phyloP scores from a whole-genome alignment of 257 asterid species.

The Ophiorrhiza pumila region DNA sequence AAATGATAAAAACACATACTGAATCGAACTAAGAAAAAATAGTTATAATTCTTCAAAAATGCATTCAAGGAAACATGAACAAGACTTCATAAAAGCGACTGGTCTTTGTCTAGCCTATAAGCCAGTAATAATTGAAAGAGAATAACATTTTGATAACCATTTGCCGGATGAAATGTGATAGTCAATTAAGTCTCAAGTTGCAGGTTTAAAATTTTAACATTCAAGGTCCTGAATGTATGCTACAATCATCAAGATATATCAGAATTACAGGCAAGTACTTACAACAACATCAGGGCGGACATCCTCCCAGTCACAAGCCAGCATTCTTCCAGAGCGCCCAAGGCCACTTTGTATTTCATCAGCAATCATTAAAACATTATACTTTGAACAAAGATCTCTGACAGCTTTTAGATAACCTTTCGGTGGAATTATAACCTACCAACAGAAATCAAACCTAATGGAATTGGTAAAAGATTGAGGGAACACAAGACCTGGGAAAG shows the following conservation, averaged over 20 bases:
- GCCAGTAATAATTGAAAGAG: not conserved
- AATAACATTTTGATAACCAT: not conserved
- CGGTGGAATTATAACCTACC: conserved; percentile 86
- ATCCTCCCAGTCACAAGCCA: conserved; percentile 95
- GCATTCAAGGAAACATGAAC: not conserved
- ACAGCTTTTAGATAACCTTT: conserved; percentile 83
- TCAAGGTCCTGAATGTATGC: not conserved
- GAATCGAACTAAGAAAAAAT: not conserved
- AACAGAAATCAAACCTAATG: not conserved
- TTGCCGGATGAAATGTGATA: not conserved
- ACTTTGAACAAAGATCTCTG: conserved; percentile 82
- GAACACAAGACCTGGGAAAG: not conserved
- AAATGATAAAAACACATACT: not conserved
- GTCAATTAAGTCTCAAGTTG: not conserved
- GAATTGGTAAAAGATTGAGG: not conserved
- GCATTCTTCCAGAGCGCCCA: conserved; percentile 84
- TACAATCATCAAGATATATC: not conserved
- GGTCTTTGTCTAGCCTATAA: not conserved
- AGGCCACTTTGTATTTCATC: conserved; percentile 98
- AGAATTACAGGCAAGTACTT: conserved; percentile 32
- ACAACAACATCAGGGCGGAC: conserved; percentile 91
- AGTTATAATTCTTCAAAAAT: not conserved
- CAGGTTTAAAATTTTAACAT: not conserved
- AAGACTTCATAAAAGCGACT: not conserved
- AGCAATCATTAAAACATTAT: conserved; percentile 85